Conservation (phyloP, 2,329 filamentous ascomycete species). For the Neoscytalidium dimidiatum region DNA sequence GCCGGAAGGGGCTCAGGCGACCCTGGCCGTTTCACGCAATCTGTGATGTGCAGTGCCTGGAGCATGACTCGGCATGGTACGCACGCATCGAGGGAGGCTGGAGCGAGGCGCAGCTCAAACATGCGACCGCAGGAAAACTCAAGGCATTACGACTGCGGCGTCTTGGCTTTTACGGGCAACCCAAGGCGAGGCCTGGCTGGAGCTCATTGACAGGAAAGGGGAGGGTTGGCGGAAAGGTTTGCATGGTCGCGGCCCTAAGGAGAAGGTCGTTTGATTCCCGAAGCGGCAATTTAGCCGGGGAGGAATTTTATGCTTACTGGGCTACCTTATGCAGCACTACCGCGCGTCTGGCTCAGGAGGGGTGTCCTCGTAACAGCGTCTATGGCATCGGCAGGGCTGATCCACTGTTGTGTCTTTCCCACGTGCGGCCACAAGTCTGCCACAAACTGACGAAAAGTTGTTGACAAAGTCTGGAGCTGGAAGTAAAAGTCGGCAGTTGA, state of each 20-base stretch:
- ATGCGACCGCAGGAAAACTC: neutral
- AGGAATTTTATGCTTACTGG: constrained; percentile 5
- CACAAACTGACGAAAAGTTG: neutral
- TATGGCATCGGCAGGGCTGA: neutral
- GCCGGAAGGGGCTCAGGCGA: neutral
- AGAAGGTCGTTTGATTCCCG: neutral
- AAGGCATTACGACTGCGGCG: neutral
- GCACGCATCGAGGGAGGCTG: neutral
- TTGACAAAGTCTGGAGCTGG: neutral
- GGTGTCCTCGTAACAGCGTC: neutral
- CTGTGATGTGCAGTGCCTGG: neutral
- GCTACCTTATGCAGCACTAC: neutral
- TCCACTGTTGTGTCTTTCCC: neutral
- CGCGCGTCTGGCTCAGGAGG: neutral
- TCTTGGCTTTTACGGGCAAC: neutral
- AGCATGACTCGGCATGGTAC: neutral
- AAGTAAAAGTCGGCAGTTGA: neutral
- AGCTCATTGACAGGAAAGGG: neutral
- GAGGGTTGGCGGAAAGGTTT: neutral
- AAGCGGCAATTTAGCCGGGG: neutral
- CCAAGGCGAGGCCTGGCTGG: neutral
- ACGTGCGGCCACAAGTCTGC: neutral
- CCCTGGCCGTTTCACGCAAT: neutral
- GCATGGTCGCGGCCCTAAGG: neutral
- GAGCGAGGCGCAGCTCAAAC: neutral